Evolutionary conservation across 148 eudicot genomes (phyloP).

Genomic region (Rhododendron henanense): DNA sequence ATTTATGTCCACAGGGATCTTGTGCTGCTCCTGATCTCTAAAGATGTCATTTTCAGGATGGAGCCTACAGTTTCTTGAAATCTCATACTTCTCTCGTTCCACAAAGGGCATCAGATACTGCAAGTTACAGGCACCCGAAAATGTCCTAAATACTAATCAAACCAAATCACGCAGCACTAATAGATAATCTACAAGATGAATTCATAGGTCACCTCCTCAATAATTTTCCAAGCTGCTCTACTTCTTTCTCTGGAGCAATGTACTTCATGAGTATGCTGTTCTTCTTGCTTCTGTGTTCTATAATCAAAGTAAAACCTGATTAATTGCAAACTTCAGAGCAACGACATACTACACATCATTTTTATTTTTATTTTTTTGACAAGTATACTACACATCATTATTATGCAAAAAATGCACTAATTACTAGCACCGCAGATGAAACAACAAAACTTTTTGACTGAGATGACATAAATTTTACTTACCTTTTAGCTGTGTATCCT

Average conservation of each 20-base stretch:
- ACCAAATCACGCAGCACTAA: neutral
- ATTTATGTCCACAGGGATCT: conserved; percentile 59
- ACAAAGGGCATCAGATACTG: conserved; percentile 91
- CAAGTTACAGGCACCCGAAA: conserved; percentile 10
- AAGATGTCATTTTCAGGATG: conserved; percentile 82
- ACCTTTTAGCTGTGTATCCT: conserved; percentile 12
- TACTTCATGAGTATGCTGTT: conserved; percentile 43
- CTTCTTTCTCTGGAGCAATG: conserved; percentile 96
- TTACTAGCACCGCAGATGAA: neutral
- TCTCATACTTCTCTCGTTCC: conserved; percentile 67
- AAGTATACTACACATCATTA: too few species aligned
- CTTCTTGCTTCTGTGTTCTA: conserved; percentile 39
- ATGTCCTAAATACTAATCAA: neutral
- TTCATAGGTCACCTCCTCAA: conserved; percentile 49
- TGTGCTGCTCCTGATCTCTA: conserved; percentile 87
- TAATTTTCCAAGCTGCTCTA: conserved; percentile 77
- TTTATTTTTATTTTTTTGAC: too few species aligned
- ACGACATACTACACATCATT: neutral
- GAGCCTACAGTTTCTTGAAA: conserved; percentile 62
- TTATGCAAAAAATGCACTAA: neutral
- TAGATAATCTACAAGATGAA: neutral
- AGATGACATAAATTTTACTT: neutral
- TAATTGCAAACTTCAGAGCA: neutral
- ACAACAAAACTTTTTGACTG: neutral
- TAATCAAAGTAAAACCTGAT: conserved; percentile 11